Base-by-base conservation (phyloP, 2,329 filamentous ascomycete species). In the Rhinocladiella mackenziei region DNA sequence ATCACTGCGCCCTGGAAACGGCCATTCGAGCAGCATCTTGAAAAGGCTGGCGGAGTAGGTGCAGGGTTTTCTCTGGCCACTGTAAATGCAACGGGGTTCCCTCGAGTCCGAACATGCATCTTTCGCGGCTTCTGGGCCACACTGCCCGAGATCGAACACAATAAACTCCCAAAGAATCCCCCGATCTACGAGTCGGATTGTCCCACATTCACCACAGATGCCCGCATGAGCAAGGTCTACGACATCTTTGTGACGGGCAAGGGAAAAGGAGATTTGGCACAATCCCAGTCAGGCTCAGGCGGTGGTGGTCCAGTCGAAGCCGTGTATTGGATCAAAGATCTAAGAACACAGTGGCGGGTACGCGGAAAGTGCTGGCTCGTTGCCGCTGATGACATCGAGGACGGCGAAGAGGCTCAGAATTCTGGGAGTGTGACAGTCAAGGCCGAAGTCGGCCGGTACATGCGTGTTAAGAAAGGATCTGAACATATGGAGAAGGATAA, bases 181-280 rank as follows among this genome's bases (percentile, higher is more conserved):
- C 56, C 68, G 5, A 67, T 78, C 1, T 95, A 78, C 61, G 81
- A 85, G 58, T 87, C 80, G 56, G 89, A 97, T 54, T 70, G 91
- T 56, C 77, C 84, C 2, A 83, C 84, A 1, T 83, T 96, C 59
- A 95, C 91, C 1, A 95, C 89, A 0, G 92, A 97, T 64, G 79
- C 78, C 6, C 79, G 91, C 33, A 95, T 94, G 87, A 76, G 81
- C 48, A 97, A 97, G 71, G 73, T 84, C 0, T 70, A 72, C 2
- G 83, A 96, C 64, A 65, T 97, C 3, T 78, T 81, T 50, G 69
- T 67, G 4, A 73, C 67, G 4, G 70, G 69, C 8, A 62, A 65
- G 17, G 72, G 69, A 5, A 66, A 72, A 39, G 72, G 73, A 5
- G 62, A 66, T 22, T 65, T 65, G 23, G 61, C 59, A 4, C 59